Evolutionary conservation across 148 eudicot species (phyloP), one percentile per base, ranked within the genome.

Genomic region (Vaccinium corymbosum): DNA sequence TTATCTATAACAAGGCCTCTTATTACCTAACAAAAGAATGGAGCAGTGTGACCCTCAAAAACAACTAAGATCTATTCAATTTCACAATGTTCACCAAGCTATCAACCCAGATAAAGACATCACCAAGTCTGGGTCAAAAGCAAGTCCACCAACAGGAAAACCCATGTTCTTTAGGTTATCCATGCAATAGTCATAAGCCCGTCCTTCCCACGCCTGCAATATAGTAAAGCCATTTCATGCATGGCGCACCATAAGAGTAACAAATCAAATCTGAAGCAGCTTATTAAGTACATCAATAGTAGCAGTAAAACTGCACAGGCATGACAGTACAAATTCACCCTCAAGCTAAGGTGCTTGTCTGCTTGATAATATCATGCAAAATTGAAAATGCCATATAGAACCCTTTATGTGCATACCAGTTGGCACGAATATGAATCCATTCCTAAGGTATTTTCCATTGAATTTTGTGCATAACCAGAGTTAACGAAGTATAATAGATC

Each of bases 1-100:
- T 96, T 96, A 89, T 96, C 98, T 79, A 96, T 96, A 81, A 96
- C 98, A 86, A 96, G 98, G 71, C 99, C 99, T 93, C 97, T 93
- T 66, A 96, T 96, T 62, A 96, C 99, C 99, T 96, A 83, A 78
- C 64, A 85, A 46, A 85, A 68, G 48, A 83, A 87, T 38, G 50
- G 20, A 86, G 49, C 76, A 85, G 29, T 14, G 85, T 32, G 32
- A 29, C 86, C 10, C 66, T 71, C 56, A 79, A 19, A 57, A 89
- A 80, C 7, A 64, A 82, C 64, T 10, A 49, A 48, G 57, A 76
- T 11, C 20, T 27, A 12, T 53, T 19, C 25, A 49, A 71, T 42
- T 51, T 56, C 79, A 38, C 46, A 71, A 56, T 46, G 22, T 50
- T 49, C 22, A 66, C 48, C 53, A 35, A 35, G 46, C 49, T 15